phyloP scores from a whole-genome alignment of 202 grass and related monocot genomes.

The Setaria viridis region DNA sequence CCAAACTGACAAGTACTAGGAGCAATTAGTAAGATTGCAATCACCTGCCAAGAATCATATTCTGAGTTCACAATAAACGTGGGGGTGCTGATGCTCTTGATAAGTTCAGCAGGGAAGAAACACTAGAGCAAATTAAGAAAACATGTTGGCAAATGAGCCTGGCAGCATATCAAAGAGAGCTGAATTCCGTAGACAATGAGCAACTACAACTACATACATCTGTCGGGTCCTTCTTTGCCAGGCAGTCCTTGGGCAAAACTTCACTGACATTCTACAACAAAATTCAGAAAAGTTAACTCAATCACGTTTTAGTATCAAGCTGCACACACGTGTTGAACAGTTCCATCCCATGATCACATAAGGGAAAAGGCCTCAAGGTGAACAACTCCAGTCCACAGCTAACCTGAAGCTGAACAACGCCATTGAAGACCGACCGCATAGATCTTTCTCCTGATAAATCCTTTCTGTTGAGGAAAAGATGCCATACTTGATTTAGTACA shows the following conservation, averaged over 20 bases:
- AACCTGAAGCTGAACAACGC: constrained; percentile 70
- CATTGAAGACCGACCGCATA: constrained; percentile 45
- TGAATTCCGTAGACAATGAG: neutral
- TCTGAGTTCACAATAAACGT: constrained; percentile 68
- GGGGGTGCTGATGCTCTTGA: constrained; percentile 77
- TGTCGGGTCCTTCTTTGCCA: constrained; percentile 26
- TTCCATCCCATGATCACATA: neutral
- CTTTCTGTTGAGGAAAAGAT: constrained; percentile 43
- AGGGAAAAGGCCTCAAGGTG: neutral
- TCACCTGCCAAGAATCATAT: constrained; percentile 82
- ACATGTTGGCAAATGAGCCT: neutral
- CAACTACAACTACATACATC: constrained; percentile 16
- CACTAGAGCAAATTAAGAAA: neutral
- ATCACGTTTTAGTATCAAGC: neutral
- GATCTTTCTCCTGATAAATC: constrained; percentile 55
- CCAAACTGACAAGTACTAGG: neutral
- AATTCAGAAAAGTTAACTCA: neutral
- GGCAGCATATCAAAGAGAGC: neutral
- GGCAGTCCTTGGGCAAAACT: constrained; percentile 48
- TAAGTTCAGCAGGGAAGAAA: constrained; percentile 76
- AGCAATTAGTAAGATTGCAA: neutral
- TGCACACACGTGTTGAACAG: neutral
- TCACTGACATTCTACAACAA: constrained; percentile 43
- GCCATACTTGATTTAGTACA: constrained; percentile 9
- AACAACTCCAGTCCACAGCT: neutral